Base-by-base conservation (phyloP, 2,329 filamentous ascomycete genomes). In the Thielaviopsis ethacetica region DNA sequence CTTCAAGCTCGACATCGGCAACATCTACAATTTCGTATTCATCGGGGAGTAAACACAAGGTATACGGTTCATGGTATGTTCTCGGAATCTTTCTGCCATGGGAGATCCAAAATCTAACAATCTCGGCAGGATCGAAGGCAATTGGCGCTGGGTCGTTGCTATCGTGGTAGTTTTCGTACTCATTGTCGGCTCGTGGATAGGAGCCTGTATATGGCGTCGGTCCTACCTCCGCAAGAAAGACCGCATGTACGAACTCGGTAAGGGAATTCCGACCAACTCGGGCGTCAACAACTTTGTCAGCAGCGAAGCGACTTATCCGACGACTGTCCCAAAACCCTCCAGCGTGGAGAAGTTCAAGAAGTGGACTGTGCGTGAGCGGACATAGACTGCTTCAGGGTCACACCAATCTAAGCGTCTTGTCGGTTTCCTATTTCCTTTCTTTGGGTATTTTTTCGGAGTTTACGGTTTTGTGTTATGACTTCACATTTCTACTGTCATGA, bases 91-190 rank as follows among this genome's bases (percentile, higher is more conserved):
- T 44, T 9, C 19, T 34, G 12, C 41, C 26, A 19, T 59, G 19
- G 47, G 27, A 47, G 38, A 17, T 7, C 47, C 17, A 12, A 52
- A 34, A 26, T 44, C 15, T 10, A n/a, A 2, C n/a, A 17, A n/a
- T 15, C 41, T 27, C 26, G 22, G 5, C 62, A 88, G 86, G 85
- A 71, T 87, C 55, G 76, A 78, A 7, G 76, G 74, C 27, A 87
- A 91, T 69, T 88, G 81, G 74, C 78, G 83, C 73, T 95, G 88
- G 88, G 80, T 94, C 53, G 76, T 91, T 62, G 88, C 93, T 77
- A 76, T 93, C 57, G 83, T 89, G 63, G 73, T 91, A 62, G 76
- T 94, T 27, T 77, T 84, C 51, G 73, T 91, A 61, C 84, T 75
- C 57, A 86, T 94, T 62, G 72, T 77, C 15, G 75, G 75, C 60